Percentiles rank a stretch among this genome's conserved stretches.
Conservation (phyloP, 176 grass and related monocot genomes). For the Zizania latifolia region DNA sequence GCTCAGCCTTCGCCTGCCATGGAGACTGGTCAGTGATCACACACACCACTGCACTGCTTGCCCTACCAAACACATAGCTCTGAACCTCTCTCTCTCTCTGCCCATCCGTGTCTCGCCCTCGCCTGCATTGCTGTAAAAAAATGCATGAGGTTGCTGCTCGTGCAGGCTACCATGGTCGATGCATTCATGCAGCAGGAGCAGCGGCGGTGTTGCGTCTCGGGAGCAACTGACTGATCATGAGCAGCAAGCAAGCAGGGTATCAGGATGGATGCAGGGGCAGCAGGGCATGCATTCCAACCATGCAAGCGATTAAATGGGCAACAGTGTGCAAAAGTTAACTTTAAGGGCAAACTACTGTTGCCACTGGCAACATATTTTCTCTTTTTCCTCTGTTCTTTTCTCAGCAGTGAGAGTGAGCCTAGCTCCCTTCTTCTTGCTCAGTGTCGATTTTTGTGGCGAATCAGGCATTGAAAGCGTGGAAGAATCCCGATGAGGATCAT, state of each 20-base stretch:
- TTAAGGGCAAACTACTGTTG: too few relatives aligned
- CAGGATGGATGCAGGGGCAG: too few relatives aligned
- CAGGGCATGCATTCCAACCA: too few relatives aligned
- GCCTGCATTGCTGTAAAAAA: neutral
- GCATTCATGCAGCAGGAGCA: neutral
- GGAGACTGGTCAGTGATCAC: slow-evolving; percentile 11
- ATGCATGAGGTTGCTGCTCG: neutral
- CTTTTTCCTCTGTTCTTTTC: too few relatives aligned
- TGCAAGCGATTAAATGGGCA: neutral
- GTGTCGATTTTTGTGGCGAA: too few relatives aligned
- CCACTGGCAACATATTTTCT: too few relatives aligned
- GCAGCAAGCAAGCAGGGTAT: slow-evolving; percentile 1
- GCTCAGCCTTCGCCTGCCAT: slow-evolving; percentile 19
- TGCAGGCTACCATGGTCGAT: slow-evolving; percentile 15
- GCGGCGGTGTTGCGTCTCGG: slow-evolving; percentile 11
- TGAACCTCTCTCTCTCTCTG: neutral
- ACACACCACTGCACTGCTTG: slow-evolving; percentile 29
- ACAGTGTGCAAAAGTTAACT: neutral
- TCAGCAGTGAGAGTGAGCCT: too few relatives aligned
- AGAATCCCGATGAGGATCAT: too few relatives aligned
- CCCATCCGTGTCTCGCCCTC: neutral
- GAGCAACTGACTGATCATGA: slow-evolving; percentile 31
- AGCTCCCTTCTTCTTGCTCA: too few relatives aligned
- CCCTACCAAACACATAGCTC: neutral
- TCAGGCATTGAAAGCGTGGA: too few relatives aligned